These are phyloP conservation scores for Macrolepiota albuminosa DNA, from an alignment of 768 basidiomycete species.

Conservation along the genomic window DNA sequence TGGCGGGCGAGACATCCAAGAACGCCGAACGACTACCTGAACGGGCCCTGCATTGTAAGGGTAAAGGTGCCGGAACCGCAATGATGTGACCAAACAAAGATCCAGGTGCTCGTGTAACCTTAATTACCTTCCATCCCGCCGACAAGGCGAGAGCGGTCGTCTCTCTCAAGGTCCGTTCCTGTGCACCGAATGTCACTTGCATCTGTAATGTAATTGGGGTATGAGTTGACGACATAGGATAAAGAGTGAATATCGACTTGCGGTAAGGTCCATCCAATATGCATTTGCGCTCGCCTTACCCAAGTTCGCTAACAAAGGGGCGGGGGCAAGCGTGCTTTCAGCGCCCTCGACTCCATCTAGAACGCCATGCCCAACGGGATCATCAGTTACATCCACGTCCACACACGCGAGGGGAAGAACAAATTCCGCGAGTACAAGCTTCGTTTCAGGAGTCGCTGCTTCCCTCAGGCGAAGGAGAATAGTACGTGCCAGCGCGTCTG, in stretches of 20 bases:
- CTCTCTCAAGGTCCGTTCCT: slow-evolving; percentile 68
- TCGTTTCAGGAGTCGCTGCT: slow-evolving; percentile 48
- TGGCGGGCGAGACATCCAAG: slow-evolving; percentile 15
- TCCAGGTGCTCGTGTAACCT: slow-evolving; percentile 53
- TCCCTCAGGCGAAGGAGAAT: slow-evolving; percentile 42
- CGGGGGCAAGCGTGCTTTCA: slow-evolving; percentile 46
- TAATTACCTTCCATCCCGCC: slow-evolving; percentile 58
- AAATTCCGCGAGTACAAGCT: slow-evolving; percentile 67
- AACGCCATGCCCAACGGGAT: slow-evolving; percentile 11
- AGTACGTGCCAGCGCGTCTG: slow-evolving; percentile 48
- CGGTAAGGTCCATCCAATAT: slow-evolving; percentile 69
- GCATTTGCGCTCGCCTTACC: slow-evolving; percentile 69
- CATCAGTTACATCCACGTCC: slow-evolving; percentile 35
- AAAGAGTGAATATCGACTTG: slow-evolving; percentile 22
- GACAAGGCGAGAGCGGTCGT: slow-evolving; percentile 46
- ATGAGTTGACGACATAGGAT: background rate
- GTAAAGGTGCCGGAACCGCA: slow-evolving; percentile 57
- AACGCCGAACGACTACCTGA: slow-evolving; percentile 20
- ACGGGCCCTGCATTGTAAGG: slow-evolving; percentile 23
- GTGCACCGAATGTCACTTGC: slow-evolving; percentile 63
- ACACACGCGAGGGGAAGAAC: slow-evolving; percentile 65
- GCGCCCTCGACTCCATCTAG: slow-evolving; percentile 46
- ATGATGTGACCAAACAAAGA: slow-evolving; percentile 69
- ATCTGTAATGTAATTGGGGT: slow-evolving; percentile 38
- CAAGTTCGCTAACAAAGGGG: slow-evolving; percentile 66